Conservation (phyloP, 2,329 filamentous ascomycete species). For the Neofusicoccum ribis region DNA sequence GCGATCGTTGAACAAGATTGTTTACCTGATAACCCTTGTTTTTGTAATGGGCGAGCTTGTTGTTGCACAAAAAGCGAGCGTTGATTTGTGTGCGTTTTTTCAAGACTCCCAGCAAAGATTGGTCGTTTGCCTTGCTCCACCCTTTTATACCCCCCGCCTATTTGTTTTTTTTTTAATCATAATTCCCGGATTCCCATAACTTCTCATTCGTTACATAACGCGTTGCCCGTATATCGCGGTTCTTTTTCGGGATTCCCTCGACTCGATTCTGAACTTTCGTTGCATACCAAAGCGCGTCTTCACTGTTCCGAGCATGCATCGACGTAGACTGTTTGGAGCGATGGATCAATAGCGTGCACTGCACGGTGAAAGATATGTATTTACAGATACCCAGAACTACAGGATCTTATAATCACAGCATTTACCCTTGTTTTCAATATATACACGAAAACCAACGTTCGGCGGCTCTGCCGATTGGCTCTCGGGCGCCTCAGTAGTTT, state of each 20-base stretch:
- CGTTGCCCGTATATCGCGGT: too few species aligned
- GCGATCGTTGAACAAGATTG: constrained; percentile 12
- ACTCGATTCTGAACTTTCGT: too few species aligned
- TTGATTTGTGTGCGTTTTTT: background rate
- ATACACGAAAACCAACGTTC: background rate
- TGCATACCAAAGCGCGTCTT: background rate
- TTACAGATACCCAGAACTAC: too few species aligned
- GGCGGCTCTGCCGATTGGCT: too few species aligned
- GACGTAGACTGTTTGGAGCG: too few species aligned
- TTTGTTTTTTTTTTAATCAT: background rate
- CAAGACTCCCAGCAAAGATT: background rate
- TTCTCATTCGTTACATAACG: background rate
- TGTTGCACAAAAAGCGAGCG: background rate
- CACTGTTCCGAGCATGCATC: background rate
- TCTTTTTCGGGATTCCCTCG: too few species aligned
- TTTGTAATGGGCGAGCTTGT: constrained; percentile 3
- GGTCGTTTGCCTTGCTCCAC: background rate
- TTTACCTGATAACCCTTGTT: background rate
- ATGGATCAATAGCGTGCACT: too few species aligned
- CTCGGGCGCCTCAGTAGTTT: background rate
- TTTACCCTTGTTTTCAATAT: too few species aligned
- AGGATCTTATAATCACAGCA: too few species aligned
- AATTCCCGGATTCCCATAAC: background rate
- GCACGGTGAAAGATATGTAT: too few species aligned
- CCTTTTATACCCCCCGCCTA: background rate